Conservation (phyloP, 1,284 basidiomycete species). For the Earliella scabrosa region DNA sequence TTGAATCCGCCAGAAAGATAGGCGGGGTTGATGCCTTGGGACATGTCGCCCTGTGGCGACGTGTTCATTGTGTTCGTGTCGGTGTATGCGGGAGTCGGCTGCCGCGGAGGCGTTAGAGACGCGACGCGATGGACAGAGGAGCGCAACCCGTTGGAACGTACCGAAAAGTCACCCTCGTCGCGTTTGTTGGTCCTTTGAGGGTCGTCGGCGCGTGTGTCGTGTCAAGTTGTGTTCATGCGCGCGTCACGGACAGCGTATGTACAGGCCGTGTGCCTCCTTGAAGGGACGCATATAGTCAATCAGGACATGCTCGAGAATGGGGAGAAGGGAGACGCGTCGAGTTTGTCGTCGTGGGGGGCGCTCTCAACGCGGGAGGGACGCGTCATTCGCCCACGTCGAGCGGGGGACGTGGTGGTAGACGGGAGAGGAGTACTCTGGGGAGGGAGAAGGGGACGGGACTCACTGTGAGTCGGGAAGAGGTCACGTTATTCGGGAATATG, state of each 20-base stretch:
- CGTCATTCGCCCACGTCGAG: neutral
- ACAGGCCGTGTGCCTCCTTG: neutral
- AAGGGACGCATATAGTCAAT: neutral
- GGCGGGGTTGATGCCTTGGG: conserved; percentile 30
- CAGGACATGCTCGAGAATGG: neutral
- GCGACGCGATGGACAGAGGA: too few species aligned
- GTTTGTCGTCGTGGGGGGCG: neutral
- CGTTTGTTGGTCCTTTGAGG: too few species aligned
- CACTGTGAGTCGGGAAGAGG: conserved; percentile 5
- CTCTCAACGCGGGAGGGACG: neutral
- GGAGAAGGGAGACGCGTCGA: neutral
- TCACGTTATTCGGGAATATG: conserved; percentile 19
- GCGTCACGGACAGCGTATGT: neutral
- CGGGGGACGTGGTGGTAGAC: neutral
- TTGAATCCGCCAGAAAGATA: conserved; percentile 23
- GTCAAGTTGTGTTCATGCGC: neutral
- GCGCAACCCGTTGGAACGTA: too few species aligned
- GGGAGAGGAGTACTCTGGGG: neutral
- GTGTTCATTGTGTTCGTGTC: conserved; percentile 18
- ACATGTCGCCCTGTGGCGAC: conserved; percentile 20
- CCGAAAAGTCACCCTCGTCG: too few species aligned
- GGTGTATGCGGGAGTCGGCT: neutral
- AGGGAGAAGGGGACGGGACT: conserved; percentile 5
- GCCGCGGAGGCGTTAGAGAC: too few species aligned
- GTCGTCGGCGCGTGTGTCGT: neutral